Evolutionary conservation across 306 rosid genomes (phyloP), one percentile per base, ranked within the genome.

Genomic region (Acmispon strigosus): DNA sequence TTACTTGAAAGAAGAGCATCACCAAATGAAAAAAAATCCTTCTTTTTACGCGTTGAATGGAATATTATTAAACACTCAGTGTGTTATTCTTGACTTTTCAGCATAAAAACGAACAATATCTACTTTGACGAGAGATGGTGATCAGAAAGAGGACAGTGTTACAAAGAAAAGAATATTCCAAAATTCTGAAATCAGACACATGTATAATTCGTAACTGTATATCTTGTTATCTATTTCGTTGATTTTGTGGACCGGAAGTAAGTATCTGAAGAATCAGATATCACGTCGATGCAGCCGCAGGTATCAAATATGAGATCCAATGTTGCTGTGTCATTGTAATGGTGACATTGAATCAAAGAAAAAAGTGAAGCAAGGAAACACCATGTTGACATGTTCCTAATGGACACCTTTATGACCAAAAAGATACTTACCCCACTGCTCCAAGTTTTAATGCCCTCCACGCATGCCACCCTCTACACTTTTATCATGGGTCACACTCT

Each of bases 391-490:
- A 39, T 39, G 11, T 9, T 39, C 11, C 43, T 39, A 9, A 36
- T 53, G 42, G 41, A 51, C 5, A 0, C 41, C 62, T 27, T 24
- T 65, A 41, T 65, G 10, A 47, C 12, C 24, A 4, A 45, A 66
- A 66, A 66, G 59, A 37, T 16, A 16, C 7, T 29, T 48, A 6
- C 27, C 27, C 4, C 60, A 32, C 3, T 10, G 13, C 10, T 8
- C 18, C 24, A 3, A 0, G 11, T 41, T 69, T 69, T 69, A 69
- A 50, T 66, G 72, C 58, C 59, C n/a, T 66, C 72, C 72, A 66
- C 72, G 72, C 72, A 7, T 29, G 59, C 47, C n/a, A 3, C 47
- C 17, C 45, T 51, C 13, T 67, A 44, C 39, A 34, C 73, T 52
- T 68, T 68, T 68, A 18, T 68, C 47, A 18, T 54, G 73, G 61